phyloP scores from a whole-genome alignment of 371 early-diverging fungal species.

The Actinomortierella wolfii region DNA sequence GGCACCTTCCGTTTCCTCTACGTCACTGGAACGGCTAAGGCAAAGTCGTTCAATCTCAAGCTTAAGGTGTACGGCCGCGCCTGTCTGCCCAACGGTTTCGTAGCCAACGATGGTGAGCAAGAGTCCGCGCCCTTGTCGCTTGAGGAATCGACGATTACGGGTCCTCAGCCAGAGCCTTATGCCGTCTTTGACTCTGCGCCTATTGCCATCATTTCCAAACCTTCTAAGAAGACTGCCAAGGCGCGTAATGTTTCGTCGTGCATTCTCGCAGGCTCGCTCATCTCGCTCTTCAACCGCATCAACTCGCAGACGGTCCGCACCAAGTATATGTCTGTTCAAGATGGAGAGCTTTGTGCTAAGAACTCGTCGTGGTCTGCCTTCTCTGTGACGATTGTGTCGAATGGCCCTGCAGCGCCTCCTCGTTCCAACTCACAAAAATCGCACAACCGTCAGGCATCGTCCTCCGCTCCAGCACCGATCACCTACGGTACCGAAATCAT shows the following conservation, averaged over 20 bases:
- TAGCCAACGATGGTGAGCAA: conserved; percentile 10
- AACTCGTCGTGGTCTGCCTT: conserved; percentile 81
- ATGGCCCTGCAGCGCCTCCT: conserved; percentile 20
- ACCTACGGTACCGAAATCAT: conserved; percentile 78
- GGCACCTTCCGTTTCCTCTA: conserved; percentile 73
- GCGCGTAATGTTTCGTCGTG: conserved; percentile 77
- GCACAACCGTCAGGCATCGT: conserved; percentile 24
- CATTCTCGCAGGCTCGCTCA: conserved; percentile 62
- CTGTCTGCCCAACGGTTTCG: conserved; percentile 36
- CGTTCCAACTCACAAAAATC: conserved; percentile 21
- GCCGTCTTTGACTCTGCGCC: conserved; percentile 73
- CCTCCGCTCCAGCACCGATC: conserved; percentile 50
- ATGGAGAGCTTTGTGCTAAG: conserved; percentile 68
- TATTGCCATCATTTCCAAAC: conserved; percentile 84
- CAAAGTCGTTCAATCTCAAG: conserved; percentile 75
- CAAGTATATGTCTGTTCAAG: conserved; percentile 71
- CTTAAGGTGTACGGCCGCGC: conserved; percentile 54
- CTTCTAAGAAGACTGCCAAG: conserved; percentile 84
- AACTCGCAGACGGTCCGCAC: conserved; percentile 85
- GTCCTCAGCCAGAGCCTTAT: conserved; percentile 35
- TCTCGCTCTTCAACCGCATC: conserved; percentile 50
- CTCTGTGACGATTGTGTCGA: conserved; percentile 61
- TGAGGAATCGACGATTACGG: conserved; percentile 10
- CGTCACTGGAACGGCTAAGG: conserved; percentile 78
- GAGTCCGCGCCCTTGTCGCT: conserved; percentile 11